phyloP scores from a whole-genome alignment of 495 filamentous ascomycete genomes.

The Bryoglossum gracile region DNA sequence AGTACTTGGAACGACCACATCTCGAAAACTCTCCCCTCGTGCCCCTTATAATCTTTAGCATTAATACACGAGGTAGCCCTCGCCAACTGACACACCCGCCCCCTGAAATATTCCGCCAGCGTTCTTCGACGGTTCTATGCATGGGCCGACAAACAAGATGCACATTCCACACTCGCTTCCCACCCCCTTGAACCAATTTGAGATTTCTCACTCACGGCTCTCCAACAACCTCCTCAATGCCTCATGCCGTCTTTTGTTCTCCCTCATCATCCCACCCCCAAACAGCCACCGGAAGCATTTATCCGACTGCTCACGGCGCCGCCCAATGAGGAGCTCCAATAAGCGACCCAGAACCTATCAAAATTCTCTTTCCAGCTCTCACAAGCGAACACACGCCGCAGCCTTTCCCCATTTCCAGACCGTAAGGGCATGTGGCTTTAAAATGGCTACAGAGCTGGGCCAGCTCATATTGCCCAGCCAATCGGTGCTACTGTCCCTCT shows the following conservation, averaged over 20 bases:
- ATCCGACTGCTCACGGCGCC: slow-evolving; percentile 1
- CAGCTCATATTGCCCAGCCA: slow-evolving; percentile 6
- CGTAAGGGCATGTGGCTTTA: background rate
- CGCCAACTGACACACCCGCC: slow-evolving; percentile 16
- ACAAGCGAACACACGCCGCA: slow-evolving; percentile 1
- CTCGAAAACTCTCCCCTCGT: no score
- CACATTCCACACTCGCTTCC: slow-evolving; percentile 15
- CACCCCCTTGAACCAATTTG: slow-evolving; percentile 10
- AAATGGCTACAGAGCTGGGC: background rate
- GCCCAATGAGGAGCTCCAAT: background rate
- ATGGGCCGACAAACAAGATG: no score
- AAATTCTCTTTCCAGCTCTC: background rate
- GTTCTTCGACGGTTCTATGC: slow-evolving; percentile 4
- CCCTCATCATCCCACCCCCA: background rate
- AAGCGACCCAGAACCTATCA: background rate
- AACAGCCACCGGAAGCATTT: slow-evolving; percentile 10
- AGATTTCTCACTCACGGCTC: slow-evolving; percentile 6
- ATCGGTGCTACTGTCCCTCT: slow-evolving; percentile 10
- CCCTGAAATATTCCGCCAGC: background rate
- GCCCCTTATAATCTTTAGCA: no score
- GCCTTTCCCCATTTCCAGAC: background rate
- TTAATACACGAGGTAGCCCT: no score
- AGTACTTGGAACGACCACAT: no score
- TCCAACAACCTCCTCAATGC: background rate
- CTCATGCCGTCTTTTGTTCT: background rate